A percentile compares a stretch with the other conserved stretches of the same genome.
Evolutionary conservation across 306 rosid genomes (phyloP).

Genomic region (Pterocarpus macrocarpus): DNA sequence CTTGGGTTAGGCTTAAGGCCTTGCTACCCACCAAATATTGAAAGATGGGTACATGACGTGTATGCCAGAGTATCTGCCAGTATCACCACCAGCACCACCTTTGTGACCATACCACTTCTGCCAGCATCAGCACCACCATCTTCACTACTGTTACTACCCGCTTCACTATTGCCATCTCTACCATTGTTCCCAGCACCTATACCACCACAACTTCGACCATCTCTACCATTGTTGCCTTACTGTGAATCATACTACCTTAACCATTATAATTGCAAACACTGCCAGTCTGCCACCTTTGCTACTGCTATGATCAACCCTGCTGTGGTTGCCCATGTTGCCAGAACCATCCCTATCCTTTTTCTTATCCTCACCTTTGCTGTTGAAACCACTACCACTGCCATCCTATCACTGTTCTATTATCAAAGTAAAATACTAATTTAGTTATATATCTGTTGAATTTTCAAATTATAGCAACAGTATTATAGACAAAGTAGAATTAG

Average conservation of each 20-base stretch:
- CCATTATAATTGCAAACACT: background rate
- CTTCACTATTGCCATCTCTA: background rate
- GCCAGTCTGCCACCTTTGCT: background rate
- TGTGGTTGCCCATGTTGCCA: background rate
- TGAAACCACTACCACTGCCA: background rate
- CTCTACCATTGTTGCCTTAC: background rate
- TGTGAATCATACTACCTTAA: background rate
- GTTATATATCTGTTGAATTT: constrained; percentile 1
- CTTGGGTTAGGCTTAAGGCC: background rate
- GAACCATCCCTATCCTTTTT: background rate
- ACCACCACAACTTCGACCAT: background rate
- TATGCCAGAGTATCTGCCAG: background rate
- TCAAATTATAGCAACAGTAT: background rate
- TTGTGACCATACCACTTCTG: background rate
- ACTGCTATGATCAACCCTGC: background rate
- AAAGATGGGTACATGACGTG: no score
- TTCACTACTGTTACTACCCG: background rate
- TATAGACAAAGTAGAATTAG: background rate
- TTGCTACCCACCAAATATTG: no score
- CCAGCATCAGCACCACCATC: background rate
- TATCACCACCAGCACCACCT: background rate
- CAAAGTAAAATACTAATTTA: background rate
- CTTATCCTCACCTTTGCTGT: background rate
- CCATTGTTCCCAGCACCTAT: background rate
- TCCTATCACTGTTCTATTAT: background rate